Evolutionary conservation across 352 stramenopile genomes (phyloP).

Genomic region (Pythium aquatile): DNA sequence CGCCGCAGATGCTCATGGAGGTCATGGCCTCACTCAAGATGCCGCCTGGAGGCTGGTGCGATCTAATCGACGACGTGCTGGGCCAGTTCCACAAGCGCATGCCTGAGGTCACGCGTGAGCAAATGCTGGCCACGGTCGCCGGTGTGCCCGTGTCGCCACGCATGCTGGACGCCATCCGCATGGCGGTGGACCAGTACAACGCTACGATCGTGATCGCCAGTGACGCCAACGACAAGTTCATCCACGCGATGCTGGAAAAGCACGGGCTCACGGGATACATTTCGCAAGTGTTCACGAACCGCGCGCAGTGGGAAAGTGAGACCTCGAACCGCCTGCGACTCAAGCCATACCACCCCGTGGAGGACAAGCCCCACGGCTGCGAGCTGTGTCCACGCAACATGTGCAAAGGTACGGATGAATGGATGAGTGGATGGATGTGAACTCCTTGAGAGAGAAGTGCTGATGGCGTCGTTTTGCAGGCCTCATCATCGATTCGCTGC

Average conservation of each 20-base stretch:
- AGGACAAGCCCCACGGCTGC: constrained; percentile 23
- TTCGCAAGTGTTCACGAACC: constrained; percentile 26
- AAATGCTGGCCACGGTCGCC: constrained; percentile 19
- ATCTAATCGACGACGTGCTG: constrained; percentile 37
- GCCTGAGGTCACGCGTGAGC: constrained; percentile 20
- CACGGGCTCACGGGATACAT: constrained; percentile 20
- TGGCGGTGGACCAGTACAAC: constrained; percentile 17
- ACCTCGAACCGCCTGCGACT: constrained; percentile 17
- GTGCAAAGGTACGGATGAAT: constrained; percentile 28
- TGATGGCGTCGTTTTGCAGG: constrained; percentile 10
- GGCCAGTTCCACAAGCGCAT: constrained; percentile 23
- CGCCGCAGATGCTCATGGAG: constrained; percentile 28
- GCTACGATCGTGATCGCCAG: constrained; percentile 29
- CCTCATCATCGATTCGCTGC: constrained; percentile 21
- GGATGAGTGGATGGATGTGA: background rate
- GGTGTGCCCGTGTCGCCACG: constrained; percentile 20
- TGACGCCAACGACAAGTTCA: constrained; percentile 35
- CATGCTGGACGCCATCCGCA: constrained; percentile 49
- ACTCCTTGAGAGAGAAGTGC: too few species aligned
- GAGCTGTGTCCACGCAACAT: constrained; percentile 29
- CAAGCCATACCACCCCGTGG: constrained; percentile 21
- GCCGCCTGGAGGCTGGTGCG: constrained; percentile 22
- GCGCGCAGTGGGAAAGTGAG: constrained; percentile 17
- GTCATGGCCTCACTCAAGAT: constrained; percentile 17
- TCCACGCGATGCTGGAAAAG: constrained; percentile 26